A percentile compares a stretch with the other conserved stretches of the same genome.
Conservation (phyloP, 139 green algal species). For the Tetradesmus obliquus region DNA sequence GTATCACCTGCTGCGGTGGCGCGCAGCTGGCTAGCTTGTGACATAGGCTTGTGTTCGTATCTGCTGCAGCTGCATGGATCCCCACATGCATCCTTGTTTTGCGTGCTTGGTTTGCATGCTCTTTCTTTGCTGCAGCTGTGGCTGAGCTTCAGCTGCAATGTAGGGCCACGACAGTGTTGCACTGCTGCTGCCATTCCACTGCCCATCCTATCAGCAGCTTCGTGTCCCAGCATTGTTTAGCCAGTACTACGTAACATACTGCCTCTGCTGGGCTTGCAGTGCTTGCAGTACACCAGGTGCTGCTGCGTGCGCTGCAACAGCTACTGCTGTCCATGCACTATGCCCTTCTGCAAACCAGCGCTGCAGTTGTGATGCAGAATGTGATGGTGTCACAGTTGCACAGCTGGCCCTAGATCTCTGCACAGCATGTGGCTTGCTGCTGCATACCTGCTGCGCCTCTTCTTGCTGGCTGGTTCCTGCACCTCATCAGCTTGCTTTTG, state of each 20-base stretch:
- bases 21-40: too few species aligned
- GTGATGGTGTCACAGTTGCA: not conserved
- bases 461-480: constrained; percentile 12
- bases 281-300: not conserved
- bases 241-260: not conserved
- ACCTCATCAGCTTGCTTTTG: not conserved
- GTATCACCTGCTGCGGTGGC: too few species aligned
- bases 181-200: too few species aligned
- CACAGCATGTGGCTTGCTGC: not conserved
- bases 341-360: not conserved
- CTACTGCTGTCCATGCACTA: not conserved
- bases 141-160: too few species aligned
- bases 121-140: too few species aligned
- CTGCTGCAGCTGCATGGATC: too few species aligned
- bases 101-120: too few species aligned
- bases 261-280: not conserved
- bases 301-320: not conserved
- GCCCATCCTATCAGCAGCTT: too few species aligned
- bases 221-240: too few species aligned
- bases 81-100: too few species aligned
- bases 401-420: not conserved
- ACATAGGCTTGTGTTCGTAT: too few species aligned
- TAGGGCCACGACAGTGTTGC: not conserved
- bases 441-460: constrained; percentile 17
- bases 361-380: not conserved